Conservation (phyloP, 768 basidiomycete genomes). For the Lactarius deliciosus region DNA sequence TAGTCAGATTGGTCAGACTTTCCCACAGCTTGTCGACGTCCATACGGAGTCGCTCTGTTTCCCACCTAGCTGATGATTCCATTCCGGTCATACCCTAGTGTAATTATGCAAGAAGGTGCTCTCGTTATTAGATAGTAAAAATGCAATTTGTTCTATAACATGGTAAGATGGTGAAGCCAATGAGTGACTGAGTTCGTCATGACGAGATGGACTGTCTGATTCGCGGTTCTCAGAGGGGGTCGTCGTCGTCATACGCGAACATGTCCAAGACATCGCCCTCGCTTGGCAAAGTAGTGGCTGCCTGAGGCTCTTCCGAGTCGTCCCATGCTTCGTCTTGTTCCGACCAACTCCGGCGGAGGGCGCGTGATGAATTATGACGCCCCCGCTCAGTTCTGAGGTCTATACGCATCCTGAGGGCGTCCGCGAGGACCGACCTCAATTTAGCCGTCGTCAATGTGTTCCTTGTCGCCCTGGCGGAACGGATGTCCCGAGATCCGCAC, state of each 20-base stretch:
- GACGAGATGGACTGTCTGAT: neutral
- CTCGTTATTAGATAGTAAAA: neutral
- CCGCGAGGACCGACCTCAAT: constrained; percentile 20
- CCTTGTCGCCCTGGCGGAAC: neutral
- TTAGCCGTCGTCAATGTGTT: neutral
- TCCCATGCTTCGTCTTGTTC: neutral
- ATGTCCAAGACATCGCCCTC: constrained; percentile 25
- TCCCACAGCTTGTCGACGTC: constrained; percentile 5
- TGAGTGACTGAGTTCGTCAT: neutral
- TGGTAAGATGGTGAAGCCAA: neutral
- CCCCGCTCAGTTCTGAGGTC: constrained; percentile 20
- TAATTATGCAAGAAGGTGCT: neutral
- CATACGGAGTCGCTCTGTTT: too few relatives aligned
- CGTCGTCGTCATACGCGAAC: constrained; percentile 26
- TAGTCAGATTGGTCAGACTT: constrained; percentile 8
- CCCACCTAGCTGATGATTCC: too few relatives aligned
- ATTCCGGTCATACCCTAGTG: too few relatives aligned
- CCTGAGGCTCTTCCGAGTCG: neutral
- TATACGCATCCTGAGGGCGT: constrained; percentile 21
- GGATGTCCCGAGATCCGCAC: neutral
- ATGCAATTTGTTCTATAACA: neutral
- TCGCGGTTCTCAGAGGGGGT: constrained; percentile 1
- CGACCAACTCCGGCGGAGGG: neutral
- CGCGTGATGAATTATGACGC: constrained; percentile 4
- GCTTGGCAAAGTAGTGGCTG: neutral